These are phyloP conservation scores for Globisporangium paroecandrum DNA, from an alignment of 352 stramenopile species.

Conservation along the genomic window DNA sequence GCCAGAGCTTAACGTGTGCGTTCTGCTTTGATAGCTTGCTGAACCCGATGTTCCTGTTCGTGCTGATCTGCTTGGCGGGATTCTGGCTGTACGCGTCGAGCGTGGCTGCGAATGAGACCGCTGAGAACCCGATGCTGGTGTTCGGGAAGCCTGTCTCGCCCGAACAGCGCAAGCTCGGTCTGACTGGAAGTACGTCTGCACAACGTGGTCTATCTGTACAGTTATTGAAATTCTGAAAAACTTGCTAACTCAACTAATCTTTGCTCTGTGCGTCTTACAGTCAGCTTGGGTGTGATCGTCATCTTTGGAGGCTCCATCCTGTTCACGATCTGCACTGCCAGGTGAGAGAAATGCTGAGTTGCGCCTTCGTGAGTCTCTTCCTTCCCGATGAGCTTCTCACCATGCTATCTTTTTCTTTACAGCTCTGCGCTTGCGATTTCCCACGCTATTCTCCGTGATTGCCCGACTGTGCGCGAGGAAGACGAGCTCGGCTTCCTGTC, in stretches of 20 bases:
- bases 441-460: constrained; percentile 79
- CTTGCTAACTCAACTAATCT: constrained; percentile 6
- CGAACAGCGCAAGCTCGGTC: constrained; percentile 78
- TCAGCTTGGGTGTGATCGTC: constrained; percentile 71
- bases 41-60: constrained; percentile 87
- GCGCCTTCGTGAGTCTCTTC: not conserved
- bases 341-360: constrained; percentile 32
- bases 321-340: constrained; percentile 84
- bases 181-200: constrained; percentile 54
- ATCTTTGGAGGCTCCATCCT: constrained; percentile 84
- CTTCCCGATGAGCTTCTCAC: not conserved
- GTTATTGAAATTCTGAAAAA: not conserved
- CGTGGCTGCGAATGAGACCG: constrained; percentile 58
- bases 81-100: constrained; percentile 84
- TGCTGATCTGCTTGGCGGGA: constrained; percentile 75
- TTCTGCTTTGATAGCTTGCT: constrained; percentile 41
- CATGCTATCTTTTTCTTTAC: not conserved
- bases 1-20: constrained; percentile 3
- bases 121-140: constrained; percentile 71
- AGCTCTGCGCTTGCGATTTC: constrained; percentile 73
- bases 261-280: constrained; percentile 23
- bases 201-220: not conserved
- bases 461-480: constrained; percentile 65
- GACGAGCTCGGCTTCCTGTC: constrained; percentile 81
- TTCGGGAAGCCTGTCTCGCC: constrained; percentile 65